Percentiles rank a stretch among this genome's conserved stretches.
phyloP scores from a whole-genome alignment of 108 stramenopile species.

The Pseudonitzschia pungens region DNA sequence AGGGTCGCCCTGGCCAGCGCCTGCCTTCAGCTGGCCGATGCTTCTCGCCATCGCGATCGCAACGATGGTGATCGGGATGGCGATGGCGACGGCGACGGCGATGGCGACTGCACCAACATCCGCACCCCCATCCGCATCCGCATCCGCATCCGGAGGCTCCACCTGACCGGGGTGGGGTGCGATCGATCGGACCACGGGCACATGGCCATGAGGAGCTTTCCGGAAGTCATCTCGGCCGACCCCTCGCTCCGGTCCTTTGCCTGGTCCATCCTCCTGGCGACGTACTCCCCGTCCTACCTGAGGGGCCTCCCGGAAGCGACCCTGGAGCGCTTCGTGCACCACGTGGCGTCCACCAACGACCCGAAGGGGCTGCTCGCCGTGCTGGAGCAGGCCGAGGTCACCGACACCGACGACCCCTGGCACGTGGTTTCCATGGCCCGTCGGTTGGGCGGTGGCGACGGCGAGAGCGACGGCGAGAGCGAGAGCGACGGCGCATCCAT shows the following conservation, averaged over 20 bases:
- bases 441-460: constrained; percentile 23
- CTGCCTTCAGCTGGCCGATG: constrained; percentile 20
- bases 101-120: neutral
- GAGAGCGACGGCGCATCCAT: neutral
- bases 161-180: constrained; percentile 61
- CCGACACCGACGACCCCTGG: constrained; percentile 37
- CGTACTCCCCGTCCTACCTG: constrained; percentile 57
- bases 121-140: neutral
- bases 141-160: constrained; percentile 41
- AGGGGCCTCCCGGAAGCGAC: constrained; percentile 14
- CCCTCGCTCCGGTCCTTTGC: constrained; percentile 51
- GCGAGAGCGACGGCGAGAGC: neutral
- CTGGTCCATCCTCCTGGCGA: constrained; percentile 57
- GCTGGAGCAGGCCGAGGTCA: constrained; percentile 50
- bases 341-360: constrained; percentile 32
- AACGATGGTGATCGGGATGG: too few species aligned
- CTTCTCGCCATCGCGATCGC: too few species aligned
- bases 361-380: constrained; percentile 49
- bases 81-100: too few species aligned
- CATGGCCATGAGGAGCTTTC: constrained; percentile 44
- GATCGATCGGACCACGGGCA: constrained; percentile 49
- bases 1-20: constrained; percentile 61
- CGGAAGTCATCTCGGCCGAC: constrained; percentile 41
- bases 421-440: constrained; percentile 48
- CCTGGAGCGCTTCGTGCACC: constrained; percentile 23